Evolutionary conservation across 139 green algal species (phyloP).

Genomic region (Deuterostichococcus epilithicus): DNA sequence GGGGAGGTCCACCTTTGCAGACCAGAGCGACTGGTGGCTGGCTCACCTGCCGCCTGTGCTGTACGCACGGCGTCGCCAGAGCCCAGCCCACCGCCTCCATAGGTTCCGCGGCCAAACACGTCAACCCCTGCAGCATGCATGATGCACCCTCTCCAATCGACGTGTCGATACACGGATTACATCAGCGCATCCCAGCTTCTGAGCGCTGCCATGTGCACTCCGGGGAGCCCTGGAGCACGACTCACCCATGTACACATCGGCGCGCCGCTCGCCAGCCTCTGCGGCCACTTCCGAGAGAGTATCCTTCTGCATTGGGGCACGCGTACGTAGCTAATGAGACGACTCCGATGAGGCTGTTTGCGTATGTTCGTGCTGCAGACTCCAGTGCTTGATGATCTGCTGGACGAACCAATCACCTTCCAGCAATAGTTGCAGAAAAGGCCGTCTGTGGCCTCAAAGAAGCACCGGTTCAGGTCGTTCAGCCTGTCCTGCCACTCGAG

Average conservation of each 20-base stretch:
- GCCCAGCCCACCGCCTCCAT: conserved; percentile 47
- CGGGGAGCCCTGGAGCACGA: background rate
- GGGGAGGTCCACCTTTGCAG: background rate
- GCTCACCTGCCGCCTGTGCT: conserved; percentile 24
- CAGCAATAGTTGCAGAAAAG: conserved; percentile 83
- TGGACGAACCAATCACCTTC: conserved; percentile 18
- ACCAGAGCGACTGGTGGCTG: too few relatives aligned
- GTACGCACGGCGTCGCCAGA: conserved; percentile 30
- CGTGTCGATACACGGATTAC: too few relatives aligned
- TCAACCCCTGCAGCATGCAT: conserved; percentile 39
- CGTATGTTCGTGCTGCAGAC: background rate
- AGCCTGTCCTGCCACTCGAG: conserved; percentile 82
- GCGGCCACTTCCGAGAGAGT: conserved; percentile 9
- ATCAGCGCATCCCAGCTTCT: too few relatives aligned
- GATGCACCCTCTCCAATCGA: background rate
- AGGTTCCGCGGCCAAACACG: conserved; percentile 66
- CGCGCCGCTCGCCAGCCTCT: conserved; percentile 25
- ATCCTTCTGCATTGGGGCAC: background rate
- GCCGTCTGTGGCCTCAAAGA: conserved; percentile 66
- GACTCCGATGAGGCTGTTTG: too few relatives aligned
- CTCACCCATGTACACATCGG: conserved; percentile 73
- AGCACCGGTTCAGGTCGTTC: conserved; percentile 58
- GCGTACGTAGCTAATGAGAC: too few relatives aligned
- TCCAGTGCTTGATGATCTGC: background rate
- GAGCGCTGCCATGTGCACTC: background rate